A percentile compares a stretch with the other conserved stretches of the same genome.
These are phyloP conservation scores for Trichoderma erinaceum DNA, from an alignment of 495 filamentous ascomycete species.

Conservation along the genomic window DNA sequence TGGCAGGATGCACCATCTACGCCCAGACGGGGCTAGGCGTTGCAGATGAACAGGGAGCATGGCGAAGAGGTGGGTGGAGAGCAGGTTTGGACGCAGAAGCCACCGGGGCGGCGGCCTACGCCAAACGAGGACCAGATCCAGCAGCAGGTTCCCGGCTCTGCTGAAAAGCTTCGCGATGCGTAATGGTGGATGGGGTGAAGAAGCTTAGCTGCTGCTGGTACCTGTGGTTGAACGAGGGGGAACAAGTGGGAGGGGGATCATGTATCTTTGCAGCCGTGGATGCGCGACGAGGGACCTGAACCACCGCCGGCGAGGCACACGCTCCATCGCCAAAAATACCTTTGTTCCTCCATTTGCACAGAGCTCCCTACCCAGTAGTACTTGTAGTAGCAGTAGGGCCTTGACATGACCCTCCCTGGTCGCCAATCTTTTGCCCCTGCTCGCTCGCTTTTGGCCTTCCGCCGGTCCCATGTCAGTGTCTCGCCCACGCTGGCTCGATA, in stretches of 20 bases:
- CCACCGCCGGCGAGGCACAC: not conserved
- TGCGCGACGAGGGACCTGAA: not conserved
- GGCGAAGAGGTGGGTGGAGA: not conserved
- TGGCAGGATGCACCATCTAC: not conserved
- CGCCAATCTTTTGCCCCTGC: constrained; percentile 11
- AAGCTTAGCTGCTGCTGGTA: not conserved
- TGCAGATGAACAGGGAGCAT: constrained; percentile 1
- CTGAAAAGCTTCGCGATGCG: not conserved
- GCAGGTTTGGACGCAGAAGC: not conserved
- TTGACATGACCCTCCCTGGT: not conserved
- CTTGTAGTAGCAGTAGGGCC: not conserved
- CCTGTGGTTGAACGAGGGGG: not conserved
- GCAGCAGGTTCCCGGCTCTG: not conserved
- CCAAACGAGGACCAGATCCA: not conserved
- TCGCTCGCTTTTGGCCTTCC: not conserved
- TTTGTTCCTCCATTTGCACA: not conserved
- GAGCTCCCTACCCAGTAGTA: not conserved
- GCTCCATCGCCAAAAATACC: not conserved
- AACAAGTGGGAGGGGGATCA: not conserved
- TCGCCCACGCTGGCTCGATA: not conserved
- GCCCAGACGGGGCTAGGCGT: not conserved
- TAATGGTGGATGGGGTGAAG: not conserved
- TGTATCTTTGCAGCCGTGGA: not conserved
- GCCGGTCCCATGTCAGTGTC: not conserved
- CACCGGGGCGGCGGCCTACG: not conserved